Evolutionary conservation across 2,329 filamentous ascomycete genomes (phyloP).

Genomic region (Fusarium sterilihyphosum): DNA sequence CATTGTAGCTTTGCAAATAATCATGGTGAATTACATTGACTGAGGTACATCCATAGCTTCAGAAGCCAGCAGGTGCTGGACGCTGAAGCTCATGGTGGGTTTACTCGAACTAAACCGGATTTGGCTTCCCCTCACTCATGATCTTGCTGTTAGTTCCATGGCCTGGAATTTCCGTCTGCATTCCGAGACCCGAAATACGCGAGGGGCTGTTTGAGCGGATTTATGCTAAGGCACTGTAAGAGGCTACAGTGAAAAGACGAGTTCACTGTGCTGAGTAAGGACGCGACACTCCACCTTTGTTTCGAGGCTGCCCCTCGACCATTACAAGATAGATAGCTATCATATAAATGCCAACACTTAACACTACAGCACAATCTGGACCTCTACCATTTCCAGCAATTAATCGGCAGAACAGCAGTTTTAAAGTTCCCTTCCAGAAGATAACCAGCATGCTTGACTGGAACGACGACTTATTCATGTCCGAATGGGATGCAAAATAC

Average conservation of each 20-base stretch:
- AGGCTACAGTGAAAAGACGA: too few species aligned
- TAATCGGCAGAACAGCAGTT: neutral
- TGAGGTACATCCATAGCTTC: neutral
- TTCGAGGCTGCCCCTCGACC: too few species aligned
- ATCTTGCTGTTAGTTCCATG: too few species aligned
- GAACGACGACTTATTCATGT: conserved; percentile 20
- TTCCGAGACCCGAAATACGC: neutral
- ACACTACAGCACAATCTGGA: neutral
- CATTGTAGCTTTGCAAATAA: neutral
- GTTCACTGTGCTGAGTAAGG: too few species aligned
- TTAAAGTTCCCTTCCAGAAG: neutral
- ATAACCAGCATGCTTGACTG: conserved; percentile 21
- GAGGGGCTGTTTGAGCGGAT: too few species aligned
- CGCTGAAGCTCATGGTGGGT: neutral
- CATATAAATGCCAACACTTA: neutral
- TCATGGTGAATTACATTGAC: neutral
- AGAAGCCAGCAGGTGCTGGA: neutral
- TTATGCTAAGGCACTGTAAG: neutral
- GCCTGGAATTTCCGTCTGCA: neutral
- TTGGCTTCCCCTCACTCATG: neutral
- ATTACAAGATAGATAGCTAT: neutral
- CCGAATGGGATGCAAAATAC: conserved; percentile 24
- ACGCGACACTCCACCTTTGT: neutral
- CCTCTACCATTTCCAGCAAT: neutral
- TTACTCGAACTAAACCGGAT: neutral